Conservation (phyloP, 768 basidiomycete species). For the Coprinopsis marcescibilis region DNA sequence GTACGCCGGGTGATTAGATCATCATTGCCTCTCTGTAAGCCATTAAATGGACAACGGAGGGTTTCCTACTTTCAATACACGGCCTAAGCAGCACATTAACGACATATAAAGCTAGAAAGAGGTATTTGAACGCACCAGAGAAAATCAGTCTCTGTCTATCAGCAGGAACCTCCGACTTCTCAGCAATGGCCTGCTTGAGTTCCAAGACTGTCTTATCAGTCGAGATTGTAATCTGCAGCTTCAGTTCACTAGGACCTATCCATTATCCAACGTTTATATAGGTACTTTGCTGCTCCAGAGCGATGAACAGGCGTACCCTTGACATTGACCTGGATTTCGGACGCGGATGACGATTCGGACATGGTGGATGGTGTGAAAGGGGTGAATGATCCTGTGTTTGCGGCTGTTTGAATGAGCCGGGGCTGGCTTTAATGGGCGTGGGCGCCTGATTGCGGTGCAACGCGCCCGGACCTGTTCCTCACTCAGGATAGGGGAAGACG, state of each 20-base stretch:
- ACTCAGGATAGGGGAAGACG: too few species aligned
- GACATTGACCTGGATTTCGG: conserved; percentile 62
- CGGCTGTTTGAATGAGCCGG: too few species aligned
- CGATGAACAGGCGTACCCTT: conserved; percentile 42
- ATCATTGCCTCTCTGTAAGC: too few species aligned
- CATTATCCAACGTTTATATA: conserved; percentile 1
- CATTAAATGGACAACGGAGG: neutral
- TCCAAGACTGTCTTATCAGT: conserved; percentile 83
- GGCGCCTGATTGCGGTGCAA: too few species aligned
- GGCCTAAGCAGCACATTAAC: conserved; percentile 34
- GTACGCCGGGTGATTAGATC: too few species aligned
- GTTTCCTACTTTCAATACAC: conserved; percentile 60
- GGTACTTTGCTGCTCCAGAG: neutral
- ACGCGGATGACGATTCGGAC: conserved; percentile 40
- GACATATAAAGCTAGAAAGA: neutral
- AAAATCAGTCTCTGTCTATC: conserved; percentile 91
- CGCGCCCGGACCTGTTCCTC: too few species aligned
- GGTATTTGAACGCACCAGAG: conserved; percentile 50
- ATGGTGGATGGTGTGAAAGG: conserved; percentile 30
- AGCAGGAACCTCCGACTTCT: conserved; percentile 77
- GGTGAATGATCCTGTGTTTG: too few species aligned
- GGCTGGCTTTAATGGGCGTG: too few species aligned
- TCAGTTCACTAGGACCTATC: conserved; percentile 84
- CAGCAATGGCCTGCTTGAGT: conserved; percentile 87
- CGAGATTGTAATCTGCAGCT: conserved; percentile 79